A percentile compares a stretch with the other conserved stretches of the same genome.
Evolutionary conservation across 108 stramenopile species (phyloP).

Genomic region (Nitzschia sp.): DNA sequence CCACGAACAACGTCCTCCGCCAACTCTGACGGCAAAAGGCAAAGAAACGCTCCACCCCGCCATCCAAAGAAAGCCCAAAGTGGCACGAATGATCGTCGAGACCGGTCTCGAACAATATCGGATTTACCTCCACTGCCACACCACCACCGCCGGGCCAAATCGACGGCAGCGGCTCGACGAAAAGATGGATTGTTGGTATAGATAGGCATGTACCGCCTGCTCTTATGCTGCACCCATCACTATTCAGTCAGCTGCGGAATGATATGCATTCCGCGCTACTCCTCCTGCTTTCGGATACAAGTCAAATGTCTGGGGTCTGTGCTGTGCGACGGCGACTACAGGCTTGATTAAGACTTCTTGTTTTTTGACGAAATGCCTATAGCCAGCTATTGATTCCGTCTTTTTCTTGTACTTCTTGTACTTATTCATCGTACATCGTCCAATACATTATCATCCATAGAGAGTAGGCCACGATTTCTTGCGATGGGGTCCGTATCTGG

Average conservation of each 20-base stretch:
- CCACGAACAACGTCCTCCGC: constrained; percentile 11
- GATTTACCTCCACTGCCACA: constrained; percentile 17
- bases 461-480: too few relatives aligned
- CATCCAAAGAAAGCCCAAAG: background rate
- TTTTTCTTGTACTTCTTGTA: too few relatives aligned
- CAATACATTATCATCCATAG: too few relatives aligned
- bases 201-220: background rate
- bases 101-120: background rate
- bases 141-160: constrained; percentile 10
- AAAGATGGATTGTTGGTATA: constrained; percentile 5
- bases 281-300: too few relatives aligned
- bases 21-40: background rate
- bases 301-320: too few relatives aligned
- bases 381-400: too few relatives aligned
- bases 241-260: constrained; percentile 18
- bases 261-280: constrained; percentile 6
- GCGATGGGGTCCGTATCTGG: too few relatives aligned
- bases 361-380: too few relatives aligned
- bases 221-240: too few relatives aligned
- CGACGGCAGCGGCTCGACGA: constrained; percentile 3
- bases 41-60: background rate
- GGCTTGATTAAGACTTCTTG: too few relatives aligned
- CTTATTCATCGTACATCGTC: too few relatives aligned
- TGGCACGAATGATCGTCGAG: background rate
- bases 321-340: too few relatives aligned